Evolutionary conservation across 208 protist species (phyloP), one percentile per base, ranked within the genome.

Genomic region (Sergeia podlipaevii): DNA sequence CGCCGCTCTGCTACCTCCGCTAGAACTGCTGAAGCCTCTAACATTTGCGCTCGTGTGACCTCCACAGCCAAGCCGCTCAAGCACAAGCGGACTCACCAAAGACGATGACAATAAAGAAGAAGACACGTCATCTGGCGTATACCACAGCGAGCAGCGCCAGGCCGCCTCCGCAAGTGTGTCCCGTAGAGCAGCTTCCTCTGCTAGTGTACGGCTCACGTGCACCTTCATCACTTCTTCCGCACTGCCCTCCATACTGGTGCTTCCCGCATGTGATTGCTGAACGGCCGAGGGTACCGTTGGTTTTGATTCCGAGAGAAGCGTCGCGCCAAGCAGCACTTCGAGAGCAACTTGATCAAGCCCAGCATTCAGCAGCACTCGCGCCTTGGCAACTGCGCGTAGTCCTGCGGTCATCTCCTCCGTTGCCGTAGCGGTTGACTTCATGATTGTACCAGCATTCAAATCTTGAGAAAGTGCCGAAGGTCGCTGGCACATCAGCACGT

Each of bases 121-220:
- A n/a, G n/a, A n/a, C n/a, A n/a, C n/a, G n/a, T 7, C 33, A 38
- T 26, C 4, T 7, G 48, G 4, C 18, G 46, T 5, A 3, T 38
- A 34, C 76, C 80, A 89, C 27, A 36, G 59, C 0, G 66, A 64
- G 37, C 73, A 72, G 33, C 68, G 67, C 76, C 73, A 89, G n/a
- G 79, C 58, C 2, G 74, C 73, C 59, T 70, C 63, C 0, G 80
- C 70, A 11, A 80, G 55, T 2, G 73, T 57, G 0, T 59, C 60
- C 20, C 68, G 68, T 33, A 88, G 29, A 10, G 32, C 30, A 4
- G 20, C 26, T 29, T 60, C 59, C 38, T 67, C 49, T 2, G 37
- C 34, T 2, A 44, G 0, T 21, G 42, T 55, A 59, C 47, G n/a
- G n/a, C n/a, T n/a, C n/a, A n/a, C n/a, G n/a, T n/a, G n/a, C n/a